phyloP scores from a whole-genome alignment of 176 grass and related monocot genomes.

The Sorghum bicolor region DNA sequence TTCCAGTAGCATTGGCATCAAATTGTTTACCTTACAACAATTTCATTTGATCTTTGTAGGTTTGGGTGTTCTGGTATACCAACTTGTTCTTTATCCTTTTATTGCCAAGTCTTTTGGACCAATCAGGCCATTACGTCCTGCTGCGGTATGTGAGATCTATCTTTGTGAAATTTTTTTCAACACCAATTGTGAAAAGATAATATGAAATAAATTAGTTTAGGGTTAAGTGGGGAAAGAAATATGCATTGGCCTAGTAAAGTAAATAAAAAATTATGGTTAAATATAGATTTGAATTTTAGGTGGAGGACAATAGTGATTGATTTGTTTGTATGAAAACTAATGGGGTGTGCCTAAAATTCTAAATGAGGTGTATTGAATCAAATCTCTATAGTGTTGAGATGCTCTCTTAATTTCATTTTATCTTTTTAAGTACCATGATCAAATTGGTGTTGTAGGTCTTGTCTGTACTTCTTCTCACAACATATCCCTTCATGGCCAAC shows the following conservation, averaged over 20 bases:
- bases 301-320: too few species aligned
- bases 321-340: too few species aligned
- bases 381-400: background rate
- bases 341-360: too few species aligned
- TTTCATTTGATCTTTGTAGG: slow-evolving; percentile 28
- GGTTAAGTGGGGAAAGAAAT: too few species aligned
- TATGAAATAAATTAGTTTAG: too few species aligned
- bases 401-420: background rate
- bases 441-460: slow-evolving; percentile 55
- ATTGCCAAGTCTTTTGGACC: slow-evolving; percentile 34
- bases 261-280: too few species aligned
- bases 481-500: slow-evolving; percentile 50
- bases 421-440: background rate
- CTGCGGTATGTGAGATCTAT: slow-evolving; percentile 37
- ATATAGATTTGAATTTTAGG: too few species aligned
- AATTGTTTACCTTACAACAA: background rate
- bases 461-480: slow-evolving; percentile 50
- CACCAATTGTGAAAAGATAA: too few species aligned
- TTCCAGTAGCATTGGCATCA: background rate
- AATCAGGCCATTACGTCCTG: slow-evolving; percentile 41
- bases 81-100: slow-evolving; percentile 43
- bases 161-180: background rate
- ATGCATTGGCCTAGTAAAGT: too few species aligned
- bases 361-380: background rate
- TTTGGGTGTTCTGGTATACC: slow-evolving; percentile 50